A percentile compares a stretch with the other conserved stretches of the same genome.
Evolutionary conservation across 2,329 filamentous ascomycete species (phyloP).

Genomic region (Colletotrichum aenigma): DNA sequence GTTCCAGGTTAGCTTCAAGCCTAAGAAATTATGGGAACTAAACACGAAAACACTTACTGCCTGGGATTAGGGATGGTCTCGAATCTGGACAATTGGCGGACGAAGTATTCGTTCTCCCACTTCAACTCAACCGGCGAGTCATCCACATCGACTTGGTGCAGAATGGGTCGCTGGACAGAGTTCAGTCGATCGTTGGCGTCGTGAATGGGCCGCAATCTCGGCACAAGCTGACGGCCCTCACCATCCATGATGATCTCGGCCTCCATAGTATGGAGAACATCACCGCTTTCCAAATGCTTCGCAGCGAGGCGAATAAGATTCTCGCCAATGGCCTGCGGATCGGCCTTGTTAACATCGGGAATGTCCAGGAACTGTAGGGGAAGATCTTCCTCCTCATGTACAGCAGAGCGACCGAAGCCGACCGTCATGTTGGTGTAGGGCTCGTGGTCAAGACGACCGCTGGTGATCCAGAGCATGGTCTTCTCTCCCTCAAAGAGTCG

Average conservation of each 20-base stretch:
- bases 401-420: slow-evolving; percentile 5
- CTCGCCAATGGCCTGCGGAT: neutral
- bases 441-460: slow-evolving; percentile 16
- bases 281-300: neutral
- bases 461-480: slow-evolving; percentile 24
- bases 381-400: neutral
- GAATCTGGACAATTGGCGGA: neutral
- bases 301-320: neutral
- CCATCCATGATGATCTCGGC: neutral
- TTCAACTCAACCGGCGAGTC: neutral
- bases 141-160: neutral
- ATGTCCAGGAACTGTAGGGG: slow-evolving; percentile 13
- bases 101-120: neutral
- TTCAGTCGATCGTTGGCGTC: neutral
- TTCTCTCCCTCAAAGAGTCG: slow-evolving; percentile 9
- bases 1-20: neutral
- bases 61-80: too few species aligned
- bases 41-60: neutral
- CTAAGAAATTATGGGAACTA: neutral
- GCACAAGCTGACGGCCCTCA: neutral
- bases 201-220: neutral
- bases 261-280: neutral
- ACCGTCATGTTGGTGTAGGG: slow-evolving; percentile 23
- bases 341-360: neutral
- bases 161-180: neutral